These are phyloP conservation scores for Dissophora ornata DNA, from an alignment of 192 early-diverging fungal genomes.

Conservation along the genomic window DNA sequence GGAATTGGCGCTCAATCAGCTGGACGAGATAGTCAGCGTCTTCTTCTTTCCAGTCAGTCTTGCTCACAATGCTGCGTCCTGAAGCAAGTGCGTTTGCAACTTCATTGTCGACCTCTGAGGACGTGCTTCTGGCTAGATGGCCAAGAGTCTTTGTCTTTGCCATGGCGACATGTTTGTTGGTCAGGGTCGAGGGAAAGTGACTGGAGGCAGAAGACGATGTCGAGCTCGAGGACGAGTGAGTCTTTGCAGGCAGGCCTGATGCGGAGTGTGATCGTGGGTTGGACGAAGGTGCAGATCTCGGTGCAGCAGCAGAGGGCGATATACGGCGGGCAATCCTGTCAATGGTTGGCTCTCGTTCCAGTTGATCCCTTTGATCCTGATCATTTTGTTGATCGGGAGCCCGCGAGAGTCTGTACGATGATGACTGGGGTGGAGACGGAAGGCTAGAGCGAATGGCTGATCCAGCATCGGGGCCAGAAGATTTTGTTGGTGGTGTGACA, in stretches of 20 bases:
- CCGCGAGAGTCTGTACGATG: slow-evolving; percentile 24
- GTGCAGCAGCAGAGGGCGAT: neutral
- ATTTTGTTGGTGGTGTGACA: slow-evolving; percentile 40
- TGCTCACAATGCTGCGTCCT: slow-evolving; percentile 49
- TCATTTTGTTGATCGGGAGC: slow-evolving; percentile 7
- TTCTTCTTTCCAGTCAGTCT: slow-evolving; percentile 55
- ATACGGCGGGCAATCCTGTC: slow-evolving; percentile 27
- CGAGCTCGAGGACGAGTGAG: slow-evolving; percentile 39
- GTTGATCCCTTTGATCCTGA: slow-evolving; percentile 7
- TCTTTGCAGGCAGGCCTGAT: slow-evolving; percentile 6
- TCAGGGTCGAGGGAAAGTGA: slow-evolving; percentile 10
- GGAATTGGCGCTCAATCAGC: slow-evolving; percentile 48
- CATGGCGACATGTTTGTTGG: slow-evolving; percentile 28
- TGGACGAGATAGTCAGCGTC: slow-evolving; percentile 44
- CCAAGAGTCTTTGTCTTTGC: slow-evolving; percentile 46
- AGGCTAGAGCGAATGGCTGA: slow-evolving; percentile 23
- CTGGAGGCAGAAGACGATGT: slow-evolving; percentile 24
- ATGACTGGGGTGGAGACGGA: slow-evolving; percentile 44
- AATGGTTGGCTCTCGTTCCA: neutral
- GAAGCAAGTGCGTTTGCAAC: slow-evolving; percentile 47
- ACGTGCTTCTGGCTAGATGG: slow-evolving; percentile 43
- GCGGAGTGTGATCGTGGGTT: neutral
- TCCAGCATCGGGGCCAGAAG: slow-evolving; percentile 19
- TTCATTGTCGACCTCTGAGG: slow-evolving; percentile 49
- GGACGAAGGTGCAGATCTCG: neutral